Evolutionary conservation across 108 stramenopile genomes (phyloP), one percentile per base, ranked within the genome.

Genomic region (Poteriospumella lacustris): DNA sequence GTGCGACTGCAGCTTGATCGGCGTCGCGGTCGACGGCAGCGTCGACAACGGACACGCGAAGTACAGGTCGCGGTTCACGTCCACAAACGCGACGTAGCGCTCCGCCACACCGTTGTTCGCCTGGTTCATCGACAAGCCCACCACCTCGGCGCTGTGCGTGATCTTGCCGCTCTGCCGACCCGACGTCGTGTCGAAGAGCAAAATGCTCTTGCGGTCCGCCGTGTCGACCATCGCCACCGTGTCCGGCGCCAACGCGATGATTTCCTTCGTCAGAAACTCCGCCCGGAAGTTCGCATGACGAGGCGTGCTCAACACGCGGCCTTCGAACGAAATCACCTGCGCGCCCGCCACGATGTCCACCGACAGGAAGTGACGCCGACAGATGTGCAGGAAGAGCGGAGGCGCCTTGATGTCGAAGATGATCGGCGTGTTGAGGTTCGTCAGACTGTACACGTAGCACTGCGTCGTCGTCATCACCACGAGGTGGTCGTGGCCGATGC

Each of bases 401-500:
- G 76, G 58, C 3, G 69, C 73, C 26, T 56, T 38, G 43, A 86
- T 43, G 78, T 90, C 88, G 58, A 88, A 44, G 31, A 87, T 85
- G 52, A 86, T 77, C 26, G 88, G 88, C n/a, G 87, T 88, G 75
- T 76, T 82, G 70, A 73, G 85, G 70, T 86, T 85, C n/a, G 73
- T 1, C 43, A 83, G 42, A 34, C 42, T 47, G 75, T 90, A 89
- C 31, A 90, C 70, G 73, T 62, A 87, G 70, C 84, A 85, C 76
- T 90, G 88, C n/a, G 79, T 85, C n/a, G 75, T 47, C 15, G 87
- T 88, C 15, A 72, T 67, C 19, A 89, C 89, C 39, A 90, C 80
- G 28, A 89, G 79, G 69, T 88, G 79, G 58, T 84, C 88, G 59
- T 68, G 80, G 0, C 76, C 88, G 33, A 90, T 43, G 28, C 79